Percentiles rank a stretch among this genome's conserved stretches.
Evolutionary conservation across 352 stramenopile species (phyloP).

Genomic region (Globisporangium mamillatum): DNA sequence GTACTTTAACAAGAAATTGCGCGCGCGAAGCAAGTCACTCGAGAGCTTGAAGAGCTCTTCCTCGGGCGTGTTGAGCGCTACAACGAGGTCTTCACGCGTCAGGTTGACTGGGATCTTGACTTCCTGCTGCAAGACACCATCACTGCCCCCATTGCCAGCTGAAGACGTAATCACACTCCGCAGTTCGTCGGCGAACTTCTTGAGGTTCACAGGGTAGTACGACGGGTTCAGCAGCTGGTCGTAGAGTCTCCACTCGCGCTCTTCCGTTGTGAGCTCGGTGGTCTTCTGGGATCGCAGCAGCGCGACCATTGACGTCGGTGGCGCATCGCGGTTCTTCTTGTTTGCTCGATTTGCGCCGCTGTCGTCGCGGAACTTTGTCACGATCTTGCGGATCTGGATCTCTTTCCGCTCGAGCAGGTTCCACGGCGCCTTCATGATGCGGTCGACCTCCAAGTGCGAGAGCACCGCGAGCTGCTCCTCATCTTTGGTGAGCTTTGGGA

Average conservation of each 20-base stretch:
- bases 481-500: slow-evolving; percentile 54
- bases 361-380: slow-evolving; percentile 68
- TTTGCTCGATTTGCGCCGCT: background rate
- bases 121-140: slow-evolving; percentile 14
- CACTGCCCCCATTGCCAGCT: background rate
- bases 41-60: slow-evolving; percentile 72
- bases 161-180: background rate
- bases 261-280: slow-evolving; percentile 52
- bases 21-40: slow-evolving; percentile 51
- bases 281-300: slow-evolving; percentile 50
- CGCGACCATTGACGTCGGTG: slow-evolving; percentile 31
- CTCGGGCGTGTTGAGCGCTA: slow-evolving; percentile 59
- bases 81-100: slow-evolving; percentile 57
- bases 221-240: slow-evolving; percentile 71
- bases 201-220: slow-evolving; percentile 60
- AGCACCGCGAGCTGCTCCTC: slow-evolving; percentile 60
- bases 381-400: slow-evolving; percentile 70
- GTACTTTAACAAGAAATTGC: slow-evolving; percentile 64
- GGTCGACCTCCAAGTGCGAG: slow-evolving; percentile 61
- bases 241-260: slow-evolving; percentile 67
- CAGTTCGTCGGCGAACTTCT: slow-evolving; percentile 30
- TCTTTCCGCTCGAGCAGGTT: slow-evolving; percentile 74
- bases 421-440: slow-evolving; percentile 69
- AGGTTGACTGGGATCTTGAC: slow-evolving; percentile 33
- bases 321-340: slow-evolving; percentile 18